These are phyloP conservation scores for Penicillium sp. DNA, from an alignment of 2,329 filamentous ascomycete genomes.

Conservation along the genomic window DNA sequence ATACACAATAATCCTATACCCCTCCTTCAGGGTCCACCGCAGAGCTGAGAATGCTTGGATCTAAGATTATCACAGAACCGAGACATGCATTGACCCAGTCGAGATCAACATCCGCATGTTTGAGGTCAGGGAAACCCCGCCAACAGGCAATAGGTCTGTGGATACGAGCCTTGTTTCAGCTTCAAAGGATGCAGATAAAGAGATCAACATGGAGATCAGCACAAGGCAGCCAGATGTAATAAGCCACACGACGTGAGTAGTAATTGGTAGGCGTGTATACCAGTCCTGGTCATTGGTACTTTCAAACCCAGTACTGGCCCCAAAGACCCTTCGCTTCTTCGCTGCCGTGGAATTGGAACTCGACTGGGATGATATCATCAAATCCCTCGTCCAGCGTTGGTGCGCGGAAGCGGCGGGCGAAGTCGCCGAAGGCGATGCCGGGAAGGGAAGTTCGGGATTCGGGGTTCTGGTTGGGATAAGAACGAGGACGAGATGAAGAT, in stretches of 20 bases:
- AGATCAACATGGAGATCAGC: background rate
- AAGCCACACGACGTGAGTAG: too few relatives aligned
- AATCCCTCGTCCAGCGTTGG: slow-evolving; percentile 73
- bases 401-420: slow-evolving; percentile 61
- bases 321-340: slow-evolving; percentile 62
- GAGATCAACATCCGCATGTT: background rate
- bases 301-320: slow-evolving; percentile 66
- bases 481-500: background rate
- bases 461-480: slow-evolving; percentile 51
- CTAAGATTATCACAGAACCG: background rate
- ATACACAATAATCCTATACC: background rate
- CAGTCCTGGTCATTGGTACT: background rate
- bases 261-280: background rate
- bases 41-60: background rate
- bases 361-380: slow-evolving; percentile 63
- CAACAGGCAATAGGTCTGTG: background rate
- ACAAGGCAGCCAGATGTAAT: background rate
- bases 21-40: background rate
- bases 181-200: background rate
- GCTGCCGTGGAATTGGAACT: slow-evolving; percentile 66
- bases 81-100: slow-evolving; percentile 2
- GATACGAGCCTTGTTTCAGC: background rate
- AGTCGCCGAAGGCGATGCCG: slow-evolving; percentile 69
- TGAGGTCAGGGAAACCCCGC: background rate
- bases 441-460: slow-evolving; percentile 68